Conservation (phyloP, 225 moss, liverwort and hornwort genomes). For the Thuidium tamariscinum region DNA sequence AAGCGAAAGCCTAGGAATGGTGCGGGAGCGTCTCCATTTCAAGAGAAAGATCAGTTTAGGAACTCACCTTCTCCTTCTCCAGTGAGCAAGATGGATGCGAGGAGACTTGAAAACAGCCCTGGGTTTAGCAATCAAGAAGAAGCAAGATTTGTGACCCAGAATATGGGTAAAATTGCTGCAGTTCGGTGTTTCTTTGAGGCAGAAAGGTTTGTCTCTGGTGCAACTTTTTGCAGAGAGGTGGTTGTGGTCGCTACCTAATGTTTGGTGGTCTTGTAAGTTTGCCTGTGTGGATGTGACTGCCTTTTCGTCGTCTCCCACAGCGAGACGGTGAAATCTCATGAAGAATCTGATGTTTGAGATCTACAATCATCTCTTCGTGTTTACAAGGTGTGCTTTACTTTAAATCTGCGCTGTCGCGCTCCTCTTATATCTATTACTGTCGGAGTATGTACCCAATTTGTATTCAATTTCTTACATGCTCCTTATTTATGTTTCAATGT, state of each 20-base stretch:
- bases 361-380: constrained; percentile 9
- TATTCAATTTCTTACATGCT: not conserved
- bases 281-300: constrained; percentile 78
- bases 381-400: constrained; percentile 22
- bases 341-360: not conserved
- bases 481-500: constrained; percentile 4
- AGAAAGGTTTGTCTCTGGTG: constrained; percentile 52
- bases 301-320: constrained; percentile 44
- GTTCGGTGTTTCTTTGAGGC: constrained; percentile 52
- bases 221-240: constrained; percentile 65
- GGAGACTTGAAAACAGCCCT: constrained; percentile 23
- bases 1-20: constrained; percentile 33
- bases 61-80: constrained; percentile 43
- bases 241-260: constrained; percentile 72
- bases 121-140: constrained; percentile 15
- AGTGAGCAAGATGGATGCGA: constrained; percentile 16
- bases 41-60: constrained; percentile 14
- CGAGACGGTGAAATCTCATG: not conserved
- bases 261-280: constrained; percentile 63
- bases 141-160: not conserved
- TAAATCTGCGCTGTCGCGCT: not conserved
- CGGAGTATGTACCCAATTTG: not conserved
- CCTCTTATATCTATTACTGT: not conserved
- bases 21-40: constrained; percentile 22
- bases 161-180: constrained; percentile 44